phyloP scores from a whole-genome alignment of 352 stramenopile species.

The Phytophthora meadii region DNA sequence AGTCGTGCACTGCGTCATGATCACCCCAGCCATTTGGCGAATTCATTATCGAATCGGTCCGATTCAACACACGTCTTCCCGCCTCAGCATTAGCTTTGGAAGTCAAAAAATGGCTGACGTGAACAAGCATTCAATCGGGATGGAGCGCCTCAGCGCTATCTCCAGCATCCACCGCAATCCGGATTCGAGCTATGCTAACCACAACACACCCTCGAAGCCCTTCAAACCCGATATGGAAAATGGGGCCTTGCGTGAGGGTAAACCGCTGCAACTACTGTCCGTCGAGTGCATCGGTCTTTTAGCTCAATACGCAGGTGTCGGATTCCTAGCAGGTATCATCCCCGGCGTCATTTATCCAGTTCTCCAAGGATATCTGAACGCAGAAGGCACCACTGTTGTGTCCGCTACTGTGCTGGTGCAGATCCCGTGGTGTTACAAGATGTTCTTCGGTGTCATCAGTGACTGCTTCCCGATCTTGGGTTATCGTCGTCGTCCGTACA shows the following conservation, averaged over 20 bases:
- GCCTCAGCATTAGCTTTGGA: slow-evolving; percentile 11
- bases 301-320: slow-evolving; percentile 57
- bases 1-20: slow-evolving; percentile 21
- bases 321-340: slow-evolving; percentile 46
- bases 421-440: slow-evolving; percentile 59
- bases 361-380: slow-evolving; percentile 56
- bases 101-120: slow-evolving; percentile 30
- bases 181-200: slow-evolving; percentile 21
- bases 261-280: slow-evolving; percentile 41
- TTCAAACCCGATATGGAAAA: slow-evolving; percentile 28
- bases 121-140: slow-evolving; percentile 27
- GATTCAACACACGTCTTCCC: slow-evolving; percentile 1
- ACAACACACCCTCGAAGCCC: slow-evolving; percentile 26
- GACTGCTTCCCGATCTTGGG: slow-evolving; percentile 56
- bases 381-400: slow-evolving; percentile 50
- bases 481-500: slow-evolving; percentile 53
- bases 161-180: slow-evolving; percentile 32
- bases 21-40: slow-evolving; percentile 15
- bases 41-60: slow-evolving; percentile 22
- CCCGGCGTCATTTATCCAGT: slow-evolving; percentile 56
- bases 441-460: slow-evolving; percentile 53
- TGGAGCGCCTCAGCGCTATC: slow-evolving; percentile 37
- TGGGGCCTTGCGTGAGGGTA: slow-evolving; percentile 46
- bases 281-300: slow-evolving; percentile 49
- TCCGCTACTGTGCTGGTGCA: slow-evolving; percentile 53